A percentile compares a stretch with the other conserved stretches of the same genome.
These are phyloP conservation scores for Herpetomonas muscarum DNA, from an alignment of 208 protist species.

Conservation along the genomic window DNA sequence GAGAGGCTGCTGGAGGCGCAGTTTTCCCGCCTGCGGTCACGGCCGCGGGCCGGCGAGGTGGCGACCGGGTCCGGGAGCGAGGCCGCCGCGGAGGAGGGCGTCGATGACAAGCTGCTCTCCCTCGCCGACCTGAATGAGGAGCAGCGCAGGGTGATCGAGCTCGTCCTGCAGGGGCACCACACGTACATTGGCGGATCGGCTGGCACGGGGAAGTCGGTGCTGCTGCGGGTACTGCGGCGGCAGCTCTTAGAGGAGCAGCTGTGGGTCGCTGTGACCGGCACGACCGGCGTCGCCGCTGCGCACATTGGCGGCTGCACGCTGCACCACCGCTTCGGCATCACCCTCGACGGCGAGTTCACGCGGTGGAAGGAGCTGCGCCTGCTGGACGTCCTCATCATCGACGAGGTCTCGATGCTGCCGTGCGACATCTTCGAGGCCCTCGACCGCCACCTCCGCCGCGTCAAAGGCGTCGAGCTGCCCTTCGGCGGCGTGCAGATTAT, in stretches of 20 bases:
- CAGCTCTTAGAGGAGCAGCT: conserved; percentile 53
- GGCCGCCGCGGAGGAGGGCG: neutral
- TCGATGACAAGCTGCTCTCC: conserved; percentile 42
- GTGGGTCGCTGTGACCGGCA: conserved; percentile 77
- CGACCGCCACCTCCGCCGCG: conserved; percentile 66
- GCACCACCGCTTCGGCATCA: conserved; percentile 88
- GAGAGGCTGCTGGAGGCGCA: conserved; percentile 33
- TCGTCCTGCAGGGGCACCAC: conserved; percentile 70
- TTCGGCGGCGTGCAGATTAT: conserved; percentile 93
- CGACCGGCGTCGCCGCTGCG: conserved; percentile 73
- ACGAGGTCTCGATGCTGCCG: conserved; percentile 91
- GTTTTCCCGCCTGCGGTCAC: neutral
- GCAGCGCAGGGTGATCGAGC: conserved; percentile 70
- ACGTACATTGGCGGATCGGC: conserved; percentile 88
- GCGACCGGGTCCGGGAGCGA: neutral
- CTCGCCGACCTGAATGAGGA: conserved; percentile 74
- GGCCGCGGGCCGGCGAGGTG: neutral
- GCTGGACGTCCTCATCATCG: conserved; percentile 91
- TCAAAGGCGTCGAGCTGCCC: conserved; percentile 71
- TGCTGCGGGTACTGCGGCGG: conserved; percentile 78
- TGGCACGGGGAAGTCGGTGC: conserved; percentile 86
- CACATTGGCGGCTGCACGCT: conserved; percentile 84
- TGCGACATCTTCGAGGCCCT: conserved; percentile 77
- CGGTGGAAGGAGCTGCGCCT: conserved; percentile 52
- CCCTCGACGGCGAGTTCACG: conserved; percentile 63